Conservation (phyloP, 2,329 filamentous ascomycete genomes). For the Aureobasidium pullulans region DNA sequence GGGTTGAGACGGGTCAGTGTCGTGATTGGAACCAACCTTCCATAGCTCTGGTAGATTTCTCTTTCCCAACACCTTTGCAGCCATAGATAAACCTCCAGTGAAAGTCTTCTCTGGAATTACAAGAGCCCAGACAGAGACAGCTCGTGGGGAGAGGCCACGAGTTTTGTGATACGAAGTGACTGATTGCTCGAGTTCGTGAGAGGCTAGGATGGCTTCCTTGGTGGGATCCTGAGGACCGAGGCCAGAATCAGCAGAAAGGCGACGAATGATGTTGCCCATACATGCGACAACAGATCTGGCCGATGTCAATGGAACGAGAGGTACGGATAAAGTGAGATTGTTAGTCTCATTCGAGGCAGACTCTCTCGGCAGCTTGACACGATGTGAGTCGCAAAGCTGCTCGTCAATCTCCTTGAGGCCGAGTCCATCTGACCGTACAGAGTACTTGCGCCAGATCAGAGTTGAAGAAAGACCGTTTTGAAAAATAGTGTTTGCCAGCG, state of each 20-base stretch:
- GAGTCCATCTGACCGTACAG: neutral
- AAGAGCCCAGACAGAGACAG: slow-evolving; percentile 66
- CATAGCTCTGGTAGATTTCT: neutral
- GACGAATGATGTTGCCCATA: slow-evolving; percentile 72
- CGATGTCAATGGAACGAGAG: slow-evolving; percentile 56
- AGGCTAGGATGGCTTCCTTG: slow-evolving; percentile 48
- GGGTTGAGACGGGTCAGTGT: neutral
- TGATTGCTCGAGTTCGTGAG: slow-evolving; percentile 60
- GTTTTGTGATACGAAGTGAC: slow-evolving; percentile 53
- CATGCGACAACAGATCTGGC: slow-evolving; percentile 56
- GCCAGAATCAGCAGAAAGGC: slow-evolving; percentile 40
- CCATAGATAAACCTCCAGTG: neutral
- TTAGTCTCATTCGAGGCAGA: neutral
- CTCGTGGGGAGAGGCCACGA: slow-evolving; percentile 32
- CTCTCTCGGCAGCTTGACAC: neutral
- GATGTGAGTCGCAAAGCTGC: slow-evolving; percentile 5
- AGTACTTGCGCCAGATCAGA: slow-evolving; percentile 29
- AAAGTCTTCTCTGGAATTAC: slow-evolving; percentile 43
- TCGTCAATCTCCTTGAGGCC: neutral
- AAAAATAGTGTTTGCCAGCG: slow-evolving; percentile 72
- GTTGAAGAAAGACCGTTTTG: slow-evolving; percentile 59
- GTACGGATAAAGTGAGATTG: slow-evolving; percentile 28
- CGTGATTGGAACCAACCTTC: neutral
- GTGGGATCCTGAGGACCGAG: slow-evolving; percentile 12
- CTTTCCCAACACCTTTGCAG: neutral